Base-by-base conservation (phyloP, 169 alveolate genomes). In the Plasmodium inui region DNA sequence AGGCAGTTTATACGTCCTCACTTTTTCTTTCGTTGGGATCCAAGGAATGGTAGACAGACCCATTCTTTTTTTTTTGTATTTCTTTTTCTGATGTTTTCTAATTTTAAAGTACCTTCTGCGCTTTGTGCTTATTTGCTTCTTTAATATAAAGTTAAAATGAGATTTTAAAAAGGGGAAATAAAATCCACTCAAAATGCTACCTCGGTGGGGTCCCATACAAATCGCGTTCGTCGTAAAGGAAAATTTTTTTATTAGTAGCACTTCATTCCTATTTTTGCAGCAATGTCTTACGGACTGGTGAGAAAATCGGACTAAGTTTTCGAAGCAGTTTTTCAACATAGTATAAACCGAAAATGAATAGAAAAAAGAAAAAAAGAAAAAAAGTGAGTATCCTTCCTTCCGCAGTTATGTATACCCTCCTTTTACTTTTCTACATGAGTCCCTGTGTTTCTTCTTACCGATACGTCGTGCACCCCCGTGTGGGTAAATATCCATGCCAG, bases 41-140 rank as follows among this genome's bases (percentile, higher is more conserved):
- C 97, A 95, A 5, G 97, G 97, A 7, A 96, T 95, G 22, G 95
- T 76, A 72, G 95, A 93, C 92, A 94, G 46, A 32, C 97, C 94
- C 89, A 96, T 94, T 93, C 94, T 76, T 55, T 92, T 71, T 92
- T 96, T 96, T 92, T 95, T 96, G 93, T 96, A 94, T 83, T 96
- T 96, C 94, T 95, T 96, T 92, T 95, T 96, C 92, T 95, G 96
- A 95, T 96, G 98, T 88, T 96, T 96, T 67, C 96, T 92, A 61
- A 96, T 96, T 85, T 95, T 95, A 90, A 94, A 96, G 78, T 91
- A 93, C 26, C 97, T 84, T 93, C 98, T 93, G 92, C 96, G 94
- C 53, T 94, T 95, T 41, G 98, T 96, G 92, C 97, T 95, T 79
- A 96, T 96, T 34, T 50, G 72, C 28, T 82, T 71, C 22, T 76